Percentiles rank a stretch among this genome's conserved stretches.
These are phyloP conservation scores for Pythium dissimile DNA, from an alignment of 352 stramenopile genomes.

Conservation along the genomic window DNA sequence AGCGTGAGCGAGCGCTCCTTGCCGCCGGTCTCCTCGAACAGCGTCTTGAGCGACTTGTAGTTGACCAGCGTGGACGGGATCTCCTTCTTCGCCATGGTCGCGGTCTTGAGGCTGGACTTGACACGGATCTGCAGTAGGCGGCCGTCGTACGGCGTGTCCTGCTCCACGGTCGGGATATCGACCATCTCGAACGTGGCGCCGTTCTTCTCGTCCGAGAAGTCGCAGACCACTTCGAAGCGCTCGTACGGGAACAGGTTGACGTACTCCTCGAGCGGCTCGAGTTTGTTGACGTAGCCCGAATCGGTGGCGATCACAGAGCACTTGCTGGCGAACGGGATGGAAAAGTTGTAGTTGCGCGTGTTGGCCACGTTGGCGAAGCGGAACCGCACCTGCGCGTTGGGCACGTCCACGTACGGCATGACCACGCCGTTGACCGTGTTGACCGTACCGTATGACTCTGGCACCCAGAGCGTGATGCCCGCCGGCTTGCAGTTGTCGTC, in stretches of 20 bases:
- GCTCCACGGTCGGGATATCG: constrained; percentile 36
- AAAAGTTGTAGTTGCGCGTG: constrained; percentile 72
- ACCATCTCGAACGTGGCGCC: constrained; percentile 45
- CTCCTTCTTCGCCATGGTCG: constrained; percentile 27
- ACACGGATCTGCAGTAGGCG: constrained; percentile 58
- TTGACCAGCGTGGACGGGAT: constrained; percentile 37
- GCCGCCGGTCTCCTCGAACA: constrained; percentile 44
- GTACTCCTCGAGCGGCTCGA: constrained; percentile 20
- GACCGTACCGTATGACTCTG: constrained; percentile 56
- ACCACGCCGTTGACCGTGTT: constrained; percentile 69
- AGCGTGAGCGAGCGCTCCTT: constrained; percentile 52
- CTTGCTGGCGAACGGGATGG: constrained; percentile 57
- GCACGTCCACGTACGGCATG: constrained; percentile 65
- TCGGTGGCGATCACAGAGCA: constrained; percentile 64
- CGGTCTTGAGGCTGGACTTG: constrained; percentile 31
- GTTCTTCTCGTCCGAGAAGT: constrained; percentile 41
- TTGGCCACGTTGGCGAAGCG: constrained; percentile 59
- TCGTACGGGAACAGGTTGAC: constrained; percentile 58
- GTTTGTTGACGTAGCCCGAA: constrained; percentile 50
- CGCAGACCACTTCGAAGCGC: constrained; percentile 53
- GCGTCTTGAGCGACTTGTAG: constrained; percentile 47
- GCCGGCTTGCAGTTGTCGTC: constrained; percentile 52
- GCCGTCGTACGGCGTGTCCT: constrained; percentile 45
- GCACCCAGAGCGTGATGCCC: constrained; percentile 44
- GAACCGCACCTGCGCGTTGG: constrained; percentile 55